Evolutionary conservation across 1,284 basidiomycete genomes (phyloP), one percentile per base, ranked within the genome.

Genomic region (Sparassis latifolia): DNA sequence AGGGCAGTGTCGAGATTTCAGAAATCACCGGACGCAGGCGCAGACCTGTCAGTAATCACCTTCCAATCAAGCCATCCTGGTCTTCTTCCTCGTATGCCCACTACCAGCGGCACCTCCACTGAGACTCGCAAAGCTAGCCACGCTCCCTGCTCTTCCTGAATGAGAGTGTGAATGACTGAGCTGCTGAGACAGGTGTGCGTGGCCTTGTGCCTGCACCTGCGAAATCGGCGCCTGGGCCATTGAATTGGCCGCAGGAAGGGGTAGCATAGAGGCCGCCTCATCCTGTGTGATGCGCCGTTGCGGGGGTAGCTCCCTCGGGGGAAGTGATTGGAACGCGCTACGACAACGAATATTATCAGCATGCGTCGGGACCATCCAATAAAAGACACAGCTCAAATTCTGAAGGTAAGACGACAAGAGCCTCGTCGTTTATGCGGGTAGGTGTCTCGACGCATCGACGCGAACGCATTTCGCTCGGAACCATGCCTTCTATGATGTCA

Each of bases 181-280:
- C 45, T 58, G 56, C 40, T 55, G 55, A 5, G 59, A 59, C 12
- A 28, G 68, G 64, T 31, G 67, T 49, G 60, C 75, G 58, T 48
- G 64, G 57, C 67, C 69, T 32, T 68, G 70, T 2, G 64, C 66
- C 46, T 73, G 73, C 42, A 65, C 61, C 61, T 56, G 70, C 55
- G 53, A 66, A 30, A 58, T 63, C 54, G 68, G 70, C 10, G 66
- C 69, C 47, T 67, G 75, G 41, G 66, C 52, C 33, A 69, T 73
- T 3, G 69, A 60, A 20, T 54, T 58, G 5, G 57, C 61, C 31
- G 78, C 69, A 29, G 79, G 75, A 27, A 78, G 63, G 10, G 82
- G 83, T 69, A 87, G 78, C 82, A 88, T 86, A 0, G 84, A 85
- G 0, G 86, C 85, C 4, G 84, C 86, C 39, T 89, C 87, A 59